Evolutionary conservation across 805 yeast genomes (phyloP), one percentile per base, ranked within the genome.

Genomic region (Martiniozyma abietophila): DNA sequence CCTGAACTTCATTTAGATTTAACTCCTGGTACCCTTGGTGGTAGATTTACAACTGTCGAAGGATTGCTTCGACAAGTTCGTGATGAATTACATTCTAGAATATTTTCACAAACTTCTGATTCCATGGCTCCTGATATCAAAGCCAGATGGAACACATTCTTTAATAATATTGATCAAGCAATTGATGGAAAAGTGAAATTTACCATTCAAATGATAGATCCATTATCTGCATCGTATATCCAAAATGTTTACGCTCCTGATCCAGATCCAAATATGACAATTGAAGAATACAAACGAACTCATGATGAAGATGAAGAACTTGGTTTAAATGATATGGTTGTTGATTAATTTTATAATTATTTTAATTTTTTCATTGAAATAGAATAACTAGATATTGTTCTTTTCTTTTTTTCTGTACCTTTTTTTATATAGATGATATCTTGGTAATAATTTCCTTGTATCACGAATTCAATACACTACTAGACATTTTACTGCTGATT

Each of bases 191-290:
- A 81, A 44, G 64, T 74, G 29, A 74, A 79, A 38, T 88, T 92
- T 61, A 89, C 96, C 1, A 69, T 92, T 23, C 55, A 73, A 27
- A 81, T 92, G 94, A 86, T 77, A 44, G 99, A 92, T 59, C 98
- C 99, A 6, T 62, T 92, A 49, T 95, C 96, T 14, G 80, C 94
- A 4, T 85, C 96, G 1, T 92, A 92, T 52, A 81, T 92, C 43
- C 99, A 92, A 61, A 92, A 92, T 54, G 92, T 89, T n/a, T 92
- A 88, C 53, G 99, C 99, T 23, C 99, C 99, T 18, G 99, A 92
- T 61, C 73, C 74, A 27, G 99, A 92, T 61, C 99, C 99, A 45
- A 84, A 89, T 55, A 92, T 92, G 97, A 67, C 57, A 27, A 73
- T 82, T 41, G 95, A 81, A 60, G 96, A 92, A 38, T 84, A 74